Conservation (phyloP, 805 yeast species). For the Metschnikowia gelsemii region DNA sequence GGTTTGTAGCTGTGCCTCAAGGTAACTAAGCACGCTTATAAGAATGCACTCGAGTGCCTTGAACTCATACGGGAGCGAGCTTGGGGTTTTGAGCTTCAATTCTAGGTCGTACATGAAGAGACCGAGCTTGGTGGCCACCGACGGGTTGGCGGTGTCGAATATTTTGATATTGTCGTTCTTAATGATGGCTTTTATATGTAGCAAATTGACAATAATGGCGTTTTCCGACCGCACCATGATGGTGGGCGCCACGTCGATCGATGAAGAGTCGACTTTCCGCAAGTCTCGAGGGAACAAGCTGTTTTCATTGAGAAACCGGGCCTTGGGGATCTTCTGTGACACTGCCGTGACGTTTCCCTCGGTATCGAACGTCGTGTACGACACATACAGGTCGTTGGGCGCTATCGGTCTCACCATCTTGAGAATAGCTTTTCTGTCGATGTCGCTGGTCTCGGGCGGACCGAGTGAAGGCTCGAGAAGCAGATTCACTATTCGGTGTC, state of each 20-base stretch:
- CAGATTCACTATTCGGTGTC: constrained; percentile 12
- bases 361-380: constrained; percentile 79
- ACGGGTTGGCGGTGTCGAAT: constrained; percentile 71
- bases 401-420: constrained; percentile 39
- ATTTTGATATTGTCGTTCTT: constrained; percentile 75
- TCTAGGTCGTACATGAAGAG: constrained; percentile 83
- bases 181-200: constrained; percentile 89
- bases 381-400: constrained; percentile 53
- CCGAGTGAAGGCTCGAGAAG: constrained; percentile 7
- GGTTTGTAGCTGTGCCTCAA: constrained; percentile 71
- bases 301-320: constrained; percentile 67
- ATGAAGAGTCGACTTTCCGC: constrained; percentile 73
- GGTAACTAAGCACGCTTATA: constrained; percentile 72
- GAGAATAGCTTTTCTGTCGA: constrained; percentile 6
- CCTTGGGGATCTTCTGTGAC: constrained; percentile 70
- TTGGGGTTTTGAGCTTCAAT: constrained; percentile 52
- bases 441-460: constrained; percentile 4
- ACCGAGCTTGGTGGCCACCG: constrained; percentile 70
- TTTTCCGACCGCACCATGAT: constrained; percentile 72
- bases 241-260: constrained; percentile 83
- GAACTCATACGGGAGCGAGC: constrained; percentile 58
- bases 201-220: constrained; percentile 75
- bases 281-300: constrained; percentile 82
- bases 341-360: constrained; percentile 69
- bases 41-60: constrained; percentile 80